Percentiles rank a stretch among this genome's conserved stretches.
These are phyloP conservation scores for Salix brachista DNA, from an alignment of 345 rosid genomes.

Conservation along the genomic window DNA sequence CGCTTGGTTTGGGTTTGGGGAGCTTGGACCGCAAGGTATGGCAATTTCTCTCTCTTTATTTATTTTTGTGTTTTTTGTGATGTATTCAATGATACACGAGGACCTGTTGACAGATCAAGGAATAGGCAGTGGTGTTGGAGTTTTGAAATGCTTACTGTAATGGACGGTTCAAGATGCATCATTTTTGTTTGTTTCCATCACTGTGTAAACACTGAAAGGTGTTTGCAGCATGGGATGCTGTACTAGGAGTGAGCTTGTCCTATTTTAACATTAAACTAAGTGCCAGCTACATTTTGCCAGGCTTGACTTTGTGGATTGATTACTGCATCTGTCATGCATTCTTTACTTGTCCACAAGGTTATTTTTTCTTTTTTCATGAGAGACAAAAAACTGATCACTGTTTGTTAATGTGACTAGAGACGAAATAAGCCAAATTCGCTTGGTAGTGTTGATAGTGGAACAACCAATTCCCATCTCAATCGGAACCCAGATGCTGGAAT, in stretches of 20 bases:
- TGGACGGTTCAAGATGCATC: neutral
- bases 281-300: neutral
- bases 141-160: neutral
- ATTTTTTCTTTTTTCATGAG: neutral
- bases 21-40: conserved; percentile 80
- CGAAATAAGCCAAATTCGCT: conserved; percentile 37
- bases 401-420: conserved; percentile 35
- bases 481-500: conserved; percentile 33
- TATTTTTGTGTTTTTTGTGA: neutral
- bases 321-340: neutral
- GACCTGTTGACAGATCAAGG: neutral
- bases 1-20: conserved; percentile 88
- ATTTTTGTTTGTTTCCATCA: neutral
- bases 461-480: conserved; percentile 34
- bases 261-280: neutral
- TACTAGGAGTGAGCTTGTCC: neutral
- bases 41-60: conserved; percentile 1
- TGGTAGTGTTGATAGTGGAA: conserved; percentile 33
- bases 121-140: neutral
- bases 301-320: neutral
- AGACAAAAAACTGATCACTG: neutral
- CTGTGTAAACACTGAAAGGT: neutral
- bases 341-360: neutral
- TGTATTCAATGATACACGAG: neutral
- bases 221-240: neutral